A percentile compares a stretch with the other conserved stretches of the same genome.
phyloP scores from a whole-genome alignment of 129 eudicot genomes.

The sunflower (Helianthus annuus) region HanXRQr2.0-SUNRISE NC_035438.2:75608737-75609236 shows the following conservation, averaged over 20 bases:
- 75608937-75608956: not conserved
- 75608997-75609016: conserved; percentile 68
- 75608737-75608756: too few species aligned
- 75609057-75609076: conserved; percentile 68
- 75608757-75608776: too few species aligned
- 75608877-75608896: too few species aligned
- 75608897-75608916: not conserved
- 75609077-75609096: conserved; percentile 52
- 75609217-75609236: too few species aligned
- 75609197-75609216: too few species aligned
- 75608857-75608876: too few species aligned
- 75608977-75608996: conserved; percentile 73
- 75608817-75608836: too few species aligned
- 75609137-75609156: conserved; percentile 15
- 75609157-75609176: not conserved
- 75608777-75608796: too few species aligned
- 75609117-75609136: conserved; percentile 50
- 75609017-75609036: conserved; percentile 65
- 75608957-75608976: conserved; percentile 1
- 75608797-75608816: too few species aligned
- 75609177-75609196: too few species aligned
- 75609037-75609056: conserved; percentile 60
- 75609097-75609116: conserved; percentile 21
- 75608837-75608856: too few species aligned
- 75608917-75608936: not conserved